These are phyloP conservation scores for Gamsiella multidivaricata DNA, from an alignment of 192 early-diverging fungal species.

Conservation along the genomic window DNA sequence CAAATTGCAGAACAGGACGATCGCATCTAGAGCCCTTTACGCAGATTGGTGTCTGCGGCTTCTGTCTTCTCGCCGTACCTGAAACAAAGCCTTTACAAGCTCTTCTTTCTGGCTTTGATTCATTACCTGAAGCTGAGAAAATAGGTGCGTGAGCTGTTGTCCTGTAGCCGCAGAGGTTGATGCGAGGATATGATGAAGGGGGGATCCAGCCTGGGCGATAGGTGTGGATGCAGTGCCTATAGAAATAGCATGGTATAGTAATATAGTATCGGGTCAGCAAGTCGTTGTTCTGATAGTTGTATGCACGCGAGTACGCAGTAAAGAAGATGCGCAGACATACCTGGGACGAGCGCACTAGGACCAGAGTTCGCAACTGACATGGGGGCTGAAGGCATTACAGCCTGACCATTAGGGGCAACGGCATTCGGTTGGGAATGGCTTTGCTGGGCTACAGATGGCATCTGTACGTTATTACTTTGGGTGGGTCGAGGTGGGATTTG, in stretches of 20 bases:
- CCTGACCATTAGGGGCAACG: slow-evolving; percentile 9
- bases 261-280: too few relatives aligned
- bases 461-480: slow-evolving; percentile 17
- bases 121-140: slow-evolving; percentile 34
- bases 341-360: too few relatives aligned
- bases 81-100: not conserved
- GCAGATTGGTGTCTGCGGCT: too few relatives aligned
- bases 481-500: slow-evolving; percentile 7
- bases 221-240: slow-evolving; percentile 5
- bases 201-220: slow-evolving; percentile 37
- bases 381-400: slow-evolving; percentile 9
- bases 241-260: too few relatives aligned
- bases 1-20: not conserved
- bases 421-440: slow-evolving; percentile 1
- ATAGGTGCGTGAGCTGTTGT: slow-evolving; percentile 29
- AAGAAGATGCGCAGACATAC: not conserved
- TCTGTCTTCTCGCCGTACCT: not conserved
- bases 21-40: too few relatives aligned
- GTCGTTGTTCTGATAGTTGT: too few relatives aligned
- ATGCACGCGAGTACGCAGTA: too few relatives aligned
- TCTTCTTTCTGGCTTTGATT: not conserved
- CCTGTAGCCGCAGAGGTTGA: slow-evolving; percentile 14
- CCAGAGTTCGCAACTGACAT: slow-evolving; percentile 2
- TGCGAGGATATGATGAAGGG: slow-evolving; percentile 38
- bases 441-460: slow-evolving; percentile 10